Evolutionary conservation across 345 rosid genomes (phyloP).

Genomic region (Anastatica hierochuntica): DNA sequence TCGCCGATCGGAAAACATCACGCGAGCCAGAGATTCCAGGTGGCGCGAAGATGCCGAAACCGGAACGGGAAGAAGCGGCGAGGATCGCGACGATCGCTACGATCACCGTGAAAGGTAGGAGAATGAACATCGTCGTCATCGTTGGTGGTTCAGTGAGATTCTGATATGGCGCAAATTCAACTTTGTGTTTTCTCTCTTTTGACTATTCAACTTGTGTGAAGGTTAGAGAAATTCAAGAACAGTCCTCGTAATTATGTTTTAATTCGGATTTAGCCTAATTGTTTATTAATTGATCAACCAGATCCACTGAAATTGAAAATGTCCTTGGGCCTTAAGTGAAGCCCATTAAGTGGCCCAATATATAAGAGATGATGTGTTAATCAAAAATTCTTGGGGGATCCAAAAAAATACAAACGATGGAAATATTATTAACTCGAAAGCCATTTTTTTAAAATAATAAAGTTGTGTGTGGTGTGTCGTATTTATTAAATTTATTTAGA

Average conservation of each 20-base stretch:
- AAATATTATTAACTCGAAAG: no score
- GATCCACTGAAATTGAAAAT: background rate
- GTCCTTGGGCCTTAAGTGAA: background rate
- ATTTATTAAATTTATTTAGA: no score
- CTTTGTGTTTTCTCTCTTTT: background rate
- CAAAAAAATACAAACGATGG: no score
- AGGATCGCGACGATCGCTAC: conserved; percentile 18
- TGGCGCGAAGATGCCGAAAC: conserved; percentile 26
- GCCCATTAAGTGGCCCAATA: background rate
- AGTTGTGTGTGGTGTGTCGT: no score
- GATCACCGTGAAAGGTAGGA: background rate
- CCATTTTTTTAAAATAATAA: no score
- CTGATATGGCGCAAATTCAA: background rate
- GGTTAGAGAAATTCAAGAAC: background rate
- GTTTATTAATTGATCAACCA: background rate
- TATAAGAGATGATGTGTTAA: background rate
- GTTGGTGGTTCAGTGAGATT: conserved; percentile 8
- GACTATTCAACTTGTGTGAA: background rate
- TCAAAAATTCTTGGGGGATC: no score
- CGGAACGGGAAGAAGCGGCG: conserved; percentile 2
- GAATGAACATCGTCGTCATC: conserved; percentile 17
- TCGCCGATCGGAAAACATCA: conserved; percentile 30
- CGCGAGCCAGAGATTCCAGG: conserved; percentile 31
- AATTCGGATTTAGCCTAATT: background rate
- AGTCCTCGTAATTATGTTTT: background rate